Evolutionary conservation across 2,329 filamentous ascomycete genomes (phyloP).

Genomic region (Dendrostoma leiphaemia): DNA sequence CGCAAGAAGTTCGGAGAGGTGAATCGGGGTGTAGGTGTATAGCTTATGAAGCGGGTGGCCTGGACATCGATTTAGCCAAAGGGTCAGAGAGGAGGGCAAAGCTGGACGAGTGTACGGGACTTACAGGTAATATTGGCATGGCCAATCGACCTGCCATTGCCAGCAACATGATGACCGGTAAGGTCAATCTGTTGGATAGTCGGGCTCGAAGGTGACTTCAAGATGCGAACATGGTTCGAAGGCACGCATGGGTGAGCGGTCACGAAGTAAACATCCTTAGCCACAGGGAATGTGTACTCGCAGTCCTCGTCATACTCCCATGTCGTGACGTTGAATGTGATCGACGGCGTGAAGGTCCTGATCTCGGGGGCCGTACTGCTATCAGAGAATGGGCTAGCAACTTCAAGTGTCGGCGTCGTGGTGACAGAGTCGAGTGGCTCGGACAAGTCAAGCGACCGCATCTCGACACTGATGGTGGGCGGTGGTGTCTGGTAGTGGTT

Average conservation of each 20-base stretch:
- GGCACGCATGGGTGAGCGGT: constrained; percentile 65
- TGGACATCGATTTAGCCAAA: constrained; percentile 24
- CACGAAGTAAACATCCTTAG: constrained; percentile 62
- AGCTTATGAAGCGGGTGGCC: constrained; percentile 64
- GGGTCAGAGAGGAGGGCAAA: too few species aligned
- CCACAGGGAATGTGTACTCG: constrained; percentile 43
- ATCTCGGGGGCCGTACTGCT: constrained; percentile 29
- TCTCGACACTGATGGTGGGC: constrained; percentile 45
- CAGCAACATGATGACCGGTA: constrained; percentile 39
- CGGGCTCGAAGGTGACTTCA: constrained; percentile 59
- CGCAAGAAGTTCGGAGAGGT: constrained; percentile 55
- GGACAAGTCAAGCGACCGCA: constrained; percentile 51
- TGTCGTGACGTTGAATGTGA: constrained; percentile 40
- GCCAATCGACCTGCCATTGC: constrained; percentile 40
- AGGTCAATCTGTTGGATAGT: constrained; percentile 58
- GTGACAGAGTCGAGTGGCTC: constrained; percentile 42
- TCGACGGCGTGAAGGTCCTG: constrained; percentile 38
- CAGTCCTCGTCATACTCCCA: constrained; percentile 38
- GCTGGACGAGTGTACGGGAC: constrained; percentile 15
- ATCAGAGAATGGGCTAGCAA: constrained; percentile 35
- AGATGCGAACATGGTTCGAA: constrained; percentile 53
- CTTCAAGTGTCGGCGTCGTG: constrained; percentile 41
- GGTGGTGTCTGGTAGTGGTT: constrained; percentile 48
- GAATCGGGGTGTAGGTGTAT: constrained; percentile 59
- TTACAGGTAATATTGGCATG: constrained; percentile 48